Base-by-base conservation (phyloP, 2,329 filamentous ascomycete species). In the Emergomyces africanus region DNA sequence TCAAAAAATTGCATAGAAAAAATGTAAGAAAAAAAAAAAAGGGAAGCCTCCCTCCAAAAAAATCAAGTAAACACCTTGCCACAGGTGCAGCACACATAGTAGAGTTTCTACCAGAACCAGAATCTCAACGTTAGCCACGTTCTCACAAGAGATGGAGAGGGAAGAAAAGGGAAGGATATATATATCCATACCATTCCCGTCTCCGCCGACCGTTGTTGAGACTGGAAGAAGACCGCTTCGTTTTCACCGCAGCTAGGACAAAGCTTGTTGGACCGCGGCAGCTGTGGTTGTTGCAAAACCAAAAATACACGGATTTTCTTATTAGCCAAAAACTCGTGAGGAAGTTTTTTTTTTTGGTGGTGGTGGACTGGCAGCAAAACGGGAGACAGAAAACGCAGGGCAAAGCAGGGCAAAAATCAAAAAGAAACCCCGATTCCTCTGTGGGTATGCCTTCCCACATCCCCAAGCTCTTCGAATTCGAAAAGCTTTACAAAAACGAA, bases 141-240 rank as follows among this genome's bases (percentile, higher is more conserved):
- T n/a, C n/a, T n/a, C n/a, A 39, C 30, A 12, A 18, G 10, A 30
- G 30, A 30, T 30, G 3, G 30, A 30, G 59, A 30, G 48, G 35
- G 54, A 48, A 28, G 59, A 5, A 60, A n/a, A 53, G 15, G 23
- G 51, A 57, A 69, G 48, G 39, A 44, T 37, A 55, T 66, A 33
- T n/a, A 44, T 39, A 42, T 42, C 23, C 88, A 80, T 76, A 97
- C 94, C 94, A 99, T 99, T 78, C 94, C 94, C 50, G 94, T 99
- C 75, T 97, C 91, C 54, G 90, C 89, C 66, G 88, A 96, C 75
- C 94, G 88, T 78, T 97, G 91, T 73, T 99, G 94, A 62, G 91
- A 96, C 78, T 99, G 94, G 79, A 99, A 99, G 78, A 96, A 99
- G 61, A 99, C 95, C 51, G 91, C 90, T 76, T 97, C 91, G 66